Base-by-base conservation (phyloP, 2,329 filamentous ascomycete genomes). In the Fusarium sp. region DNA sequence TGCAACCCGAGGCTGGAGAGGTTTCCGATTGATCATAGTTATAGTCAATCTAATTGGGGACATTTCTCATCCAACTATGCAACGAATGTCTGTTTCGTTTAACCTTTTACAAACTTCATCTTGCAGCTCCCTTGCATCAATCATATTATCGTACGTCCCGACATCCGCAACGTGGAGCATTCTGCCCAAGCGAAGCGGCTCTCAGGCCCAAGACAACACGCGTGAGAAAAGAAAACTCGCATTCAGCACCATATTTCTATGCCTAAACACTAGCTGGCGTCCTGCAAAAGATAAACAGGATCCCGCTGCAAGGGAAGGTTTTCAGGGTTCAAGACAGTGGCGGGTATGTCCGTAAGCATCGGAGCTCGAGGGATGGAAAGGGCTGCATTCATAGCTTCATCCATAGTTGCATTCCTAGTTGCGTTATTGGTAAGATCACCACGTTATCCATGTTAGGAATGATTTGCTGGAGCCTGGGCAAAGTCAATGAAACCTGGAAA, bases 121-220 rank as follows among this genome's bases (percentile, higher is more conserved):
- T 21, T 37, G 36, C 36, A 37, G 11, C n/a, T 45, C 54, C 59
- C 60, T 63, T 63, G 60, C 60, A 61, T 63, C 25, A 21, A 61
- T 63, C 25, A 21, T 23, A 44, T 36, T 60, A 29, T 61, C 33
- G 55, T 55, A 15, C 44, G 37, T 43, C 32, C 59, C 42, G 25
- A 29, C 48, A 15, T 44, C 43, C 49, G 45, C 49, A 42, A 41
- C 38, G 37, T 19, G 31, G 25, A 45, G 4, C 15, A 44, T 13
- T n/a, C 23, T 25, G 45, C 19, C 36, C 33, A n/a, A 47, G 7
- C 27, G 17, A 41, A 47, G 35, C 41, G 15, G 36, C 25, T 38
- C 19, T 49, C 46, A 37, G 19, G n/a, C 45, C 59, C 37, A 54
- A 63, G 59, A 63, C 59, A 63, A 62, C 47, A 49, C 53, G 43